Evolutionary conservation across 1,284 basidiomycete genomes (phyloP).

Genomic region (Trametes pubescens): DNA sequence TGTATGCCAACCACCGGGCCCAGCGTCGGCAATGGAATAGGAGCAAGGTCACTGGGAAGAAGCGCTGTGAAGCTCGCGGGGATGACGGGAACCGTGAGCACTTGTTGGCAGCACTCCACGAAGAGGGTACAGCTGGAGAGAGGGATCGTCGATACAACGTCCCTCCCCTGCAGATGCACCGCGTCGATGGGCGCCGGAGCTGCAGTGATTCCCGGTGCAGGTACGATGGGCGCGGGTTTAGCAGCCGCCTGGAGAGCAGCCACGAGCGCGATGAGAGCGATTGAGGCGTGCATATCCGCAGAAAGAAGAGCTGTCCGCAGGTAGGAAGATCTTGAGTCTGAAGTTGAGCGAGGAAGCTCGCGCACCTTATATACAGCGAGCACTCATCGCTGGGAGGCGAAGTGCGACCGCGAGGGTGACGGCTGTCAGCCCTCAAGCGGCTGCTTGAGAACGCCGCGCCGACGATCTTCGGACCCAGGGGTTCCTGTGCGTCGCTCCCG

Average conservation of each 20-base stretch:
- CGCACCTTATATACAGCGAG: conserved; percentile 5
- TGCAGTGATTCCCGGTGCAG: conserved; percentile 14
- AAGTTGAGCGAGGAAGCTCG: not conserved
- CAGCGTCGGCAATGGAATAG: conserved; percentile 25
- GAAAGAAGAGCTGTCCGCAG: not conserved
- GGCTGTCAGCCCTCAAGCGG: not conserved
- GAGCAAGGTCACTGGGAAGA: conserved; percentile 4
- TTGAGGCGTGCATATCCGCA: conserved; percentile 2
- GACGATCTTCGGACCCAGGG: conserved; percentile 5
- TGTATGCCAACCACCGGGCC: conserved; percentile 22
- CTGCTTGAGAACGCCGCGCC: conserved; percentile 16
- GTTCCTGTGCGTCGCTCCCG: not conserved
- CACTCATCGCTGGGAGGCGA: not conserved
- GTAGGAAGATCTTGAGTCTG: conserved; percentile 2
- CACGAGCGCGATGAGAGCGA: conserved; percentile 4
- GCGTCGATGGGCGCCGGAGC: conserved; percentile 12
- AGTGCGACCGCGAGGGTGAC: not conserved
- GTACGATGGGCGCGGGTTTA: conserved; percentile 3
- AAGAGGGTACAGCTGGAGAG: conserved; percentile 49
- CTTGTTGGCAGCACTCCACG: conserved; percentile 30
- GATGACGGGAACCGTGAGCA: conserved; percentile 18
- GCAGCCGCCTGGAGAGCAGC: conserved; percentile 10
- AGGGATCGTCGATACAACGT: conserved; percentile 69
- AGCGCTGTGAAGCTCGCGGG: conserved; percentile 19
- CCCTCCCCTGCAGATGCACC: conserved; percentile 39